A percentile compares a stretch with the other conserved stretches of the same genome.
These are phyloP conservation scores for Psophocarpus tetragonolobus DNA, from an alignment of 306 rosid species.

Conservation along the genomic window DNA sequence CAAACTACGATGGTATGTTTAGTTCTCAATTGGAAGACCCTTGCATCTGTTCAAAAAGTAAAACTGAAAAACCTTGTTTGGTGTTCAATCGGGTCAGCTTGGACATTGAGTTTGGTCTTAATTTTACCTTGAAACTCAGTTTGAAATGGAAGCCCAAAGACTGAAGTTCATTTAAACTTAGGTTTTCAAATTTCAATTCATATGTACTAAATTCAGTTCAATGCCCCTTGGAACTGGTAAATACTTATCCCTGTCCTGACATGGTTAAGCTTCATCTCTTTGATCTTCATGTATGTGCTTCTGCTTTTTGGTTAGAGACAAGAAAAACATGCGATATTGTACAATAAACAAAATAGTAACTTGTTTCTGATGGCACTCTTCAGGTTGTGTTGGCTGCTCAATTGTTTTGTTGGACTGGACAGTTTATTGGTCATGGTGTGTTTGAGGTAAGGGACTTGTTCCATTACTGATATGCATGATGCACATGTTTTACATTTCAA, in stretches of 20 bases:
- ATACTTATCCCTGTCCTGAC: not conserved
- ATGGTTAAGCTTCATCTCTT: not conserved
- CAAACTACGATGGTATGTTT: not conserved
- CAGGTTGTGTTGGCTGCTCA: constrained; percentile 84
- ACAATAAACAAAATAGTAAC: not conserved
- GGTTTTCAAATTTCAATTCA: not conserved
- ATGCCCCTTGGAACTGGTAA: not conserved
- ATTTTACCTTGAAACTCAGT: not conserved
- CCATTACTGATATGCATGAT: not conserved
- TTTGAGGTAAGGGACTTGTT: constrained; percentile 67
- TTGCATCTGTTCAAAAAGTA: not conserved
- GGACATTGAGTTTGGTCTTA: not conserved
- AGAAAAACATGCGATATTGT: not conserved
- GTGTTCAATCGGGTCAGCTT: not conserved
- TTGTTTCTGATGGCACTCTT: not conserved
- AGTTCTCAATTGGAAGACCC: not conserved
- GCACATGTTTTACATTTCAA: not conserved
- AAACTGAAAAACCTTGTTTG: not conserved
- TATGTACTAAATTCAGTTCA: not conserved
- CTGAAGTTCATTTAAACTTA: not conserved
- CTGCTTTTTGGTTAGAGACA: not conserved
- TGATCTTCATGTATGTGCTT: not conserved
- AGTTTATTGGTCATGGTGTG: constrained; percentile 85
- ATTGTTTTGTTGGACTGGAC: constrained; percentile 82
- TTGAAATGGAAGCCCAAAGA: too few relatives aligned